Percentiles rank a stretch among this genome's conserved stretches.
phyloP scores from a whole-genome alignment of 805 yeast species.

The Myxozyma udenii region DNA sequence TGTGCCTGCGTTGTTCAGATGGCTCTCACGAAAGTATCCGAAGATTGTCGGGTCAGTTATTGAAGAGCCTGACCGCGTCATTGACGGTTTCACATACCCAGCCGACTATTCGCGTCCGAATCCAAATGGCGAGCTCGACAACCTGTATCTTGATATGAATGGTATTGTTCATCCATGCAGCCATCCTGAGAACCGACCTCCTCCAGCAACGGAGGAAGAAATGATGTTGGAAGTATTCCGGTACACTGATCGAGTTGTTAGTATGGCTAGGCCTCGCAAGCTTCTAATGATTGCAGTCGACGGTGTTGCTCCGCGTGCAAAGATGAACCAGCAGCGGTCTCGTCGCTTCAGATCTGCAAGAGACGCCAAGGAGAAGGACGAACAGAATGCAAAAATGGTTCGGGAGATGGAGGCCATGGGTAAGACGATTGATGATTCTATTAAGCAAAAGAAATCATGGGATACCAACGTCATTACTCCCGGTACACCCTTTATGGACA shows the following conservation, averaged over 20 bases:
- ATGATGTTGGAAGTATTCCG: constrained; percentile 92
- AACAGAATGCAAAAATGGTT: constrained; percentile 61
- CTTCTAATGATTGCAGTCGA: constrained; percentile 93
- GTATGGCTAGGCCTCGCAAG: constrained; percentile 93
- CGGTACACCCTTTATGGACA: constrained; percentile 97
- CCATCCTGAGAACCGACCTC: constrained; percentile 93
- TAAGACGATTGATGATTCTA: constrained; percentile 69
- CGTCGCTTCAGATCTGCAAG: constrained; percentile 89
- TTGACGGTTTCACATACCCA: constrained; percentile 64
- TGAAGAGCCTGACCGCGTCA: constrained; percentile 57
- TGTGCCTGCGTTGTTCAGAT: constrained; percentile 96
- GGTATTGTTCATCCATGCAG: constrained; percentile 99
- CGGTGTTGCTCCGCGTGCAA: constrained; percentile 98
- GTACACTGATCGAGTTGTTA: constrained; percentile 86
- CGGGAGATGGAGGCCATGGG: constrained; percentile 62
- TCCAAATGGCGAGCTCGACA: constrained; percentile 94
- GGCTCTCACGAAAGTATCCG: constrained; percentile 91
- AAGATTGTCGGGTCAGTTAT: constrained; percentile 87
- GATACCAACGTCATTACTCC: constrained; percentile 97
- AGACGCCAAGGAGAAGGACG: constrained; percentile 79
- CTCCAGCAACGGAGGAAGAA: constrained; percentile 95
- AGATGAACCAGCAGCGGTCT: constrained; percentile 95
- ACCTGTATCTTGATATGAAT: constrained; percentile 93
- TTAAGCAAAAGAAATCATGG: constrained; percentile 76
- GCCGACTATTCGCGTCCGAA: constrained; percentile 70